Evolutionary conservation across 1,139 yeast genomes (phyloP), one percentile per base, ranked within the genome.

Genomic region (Sporopachydermia cereana): DNA sequence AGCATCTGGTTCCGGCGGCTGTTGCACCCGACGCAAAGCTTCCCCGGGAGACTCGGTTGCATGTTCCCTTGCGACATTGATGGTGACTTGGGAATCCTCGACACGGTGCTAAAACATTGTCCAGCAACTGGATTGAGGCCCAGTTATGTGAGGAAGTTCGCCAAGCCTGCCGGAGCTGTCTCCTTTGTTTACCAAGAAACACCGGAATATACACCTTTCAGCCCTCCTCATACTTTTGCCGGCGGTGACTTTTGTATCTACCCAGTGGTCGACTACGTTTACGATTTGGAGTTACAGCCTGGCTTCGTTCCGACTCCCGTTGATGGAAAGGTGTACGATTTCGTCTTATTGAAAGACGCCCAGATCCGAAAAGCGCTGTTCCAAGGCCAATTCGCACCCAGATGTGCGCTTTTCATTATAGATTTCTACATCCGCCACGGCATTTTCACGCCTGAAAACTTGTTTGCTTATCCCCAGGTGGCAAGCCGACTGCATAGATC

Each of bases 51-150:
- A 84, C 71, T 88, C 41, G 98, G 91, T 60, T 89, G 89, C 58
- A 85, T 94, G 1, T 85, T 91, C 3, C 98, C 96, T 0, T 98
- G 98, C 1, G 98, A 98, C 0, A 59, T 91, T 20, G 96, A 95
- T 0, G 71, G 80, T 57, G 96, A 95, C 0, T 68, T 76, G 53
- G 88, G 91, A 0, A 64, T 81, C 2, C 66, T 69, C 57, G 95
- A 85, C 44, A 89, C 97, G 0, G 77, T 80, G 2, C 54, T 84
- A 20, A 91, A 91, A 58, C 98, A 91, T 58, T 79, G 95, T 50
- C 98, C 91, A 57, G 98, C 91, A 57, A 98, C 96, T 0, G 95
- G 95, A 0, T 62, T 91, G n/a, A 52, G 58, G 0, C 68, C 67
- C 41, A 69, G 64, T 0, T 74, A 76, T 51, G 80, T 85, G 0